A percentile compares a stretch with the other conserved stretches of the same genome.
These are phyloP conservation scores for Rhizopus microsporus DNA, from an alignment of 371 early-diverging fungal species.

Conservation along the genomic window DNA sequence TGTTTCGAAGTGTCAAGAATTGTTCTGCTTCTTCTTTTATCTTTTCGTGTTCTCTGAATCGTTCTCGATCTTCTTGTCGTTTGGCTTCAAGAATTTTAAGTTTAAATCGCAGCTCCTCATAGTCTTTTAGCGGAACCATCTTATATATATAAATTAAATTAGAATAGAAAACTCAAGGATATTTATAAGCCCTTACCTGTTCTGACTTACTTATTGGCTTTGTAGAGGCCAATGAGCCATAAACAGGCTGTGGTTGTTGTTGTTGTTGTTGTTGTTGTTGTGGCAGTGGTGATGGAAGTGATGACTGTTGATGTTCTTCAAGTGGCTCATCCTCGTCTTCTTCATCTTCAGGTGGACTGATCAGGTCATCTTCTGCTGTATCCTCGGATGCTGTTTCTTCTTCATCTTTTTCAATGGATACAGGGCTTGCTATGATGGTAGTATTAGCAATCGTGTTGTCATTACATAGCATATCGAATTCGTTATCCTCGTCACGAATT, in stretches of 20 bases:
- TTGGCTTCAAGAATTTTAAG: conserved; percentile 78
- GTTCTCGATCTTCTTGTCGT: conserved; percentile 81
- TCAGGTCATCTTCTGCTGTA: neutral
- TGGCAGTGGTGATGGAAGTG: conserved; percentile 20
- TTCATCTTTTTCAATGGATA: conserved; percentile 5
- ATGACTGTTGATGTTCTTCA: conserved; percentile 5
- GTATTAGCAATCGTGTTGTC: neutral
- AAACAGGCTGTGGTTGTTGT: conserved; percentile 32
- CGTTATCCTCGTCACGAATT: neutral
- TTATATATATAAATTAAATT: conserved; percentile 13
- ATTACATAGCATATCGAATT: neutral
- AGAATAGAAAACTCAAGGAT: neutral
- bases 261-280: neutral
- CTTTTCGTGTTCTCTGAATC: conserved; percentile 71
- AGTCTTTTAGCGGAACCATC: conserved; percentile 66
- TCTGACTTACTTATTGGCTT: conserved; percentile 43
- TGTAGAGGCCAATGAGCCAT: conserved; percentile 32
- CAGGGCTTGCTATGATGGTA: conserved; percentile 2
- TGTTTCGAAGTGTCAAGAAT: conserved; percentile 64
- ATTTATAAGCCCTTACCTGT: conserved; percentile 15
- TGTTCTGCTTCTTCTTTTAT: conserved; percentile 76
- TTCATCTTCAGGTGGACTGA: neutral
- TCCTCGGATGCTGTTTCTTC: conserved; percentile 3
- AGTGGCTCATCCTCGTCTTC: conserved; percentile 1
- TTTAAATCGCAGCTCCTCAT: conserved; percentile 84